Evolutionary conservation across 495 filamentous ascomycete genomes (phyloP), one percentile per base, ranked within the genome.

Genomic region (Talaromyces adpressus): DNA sequence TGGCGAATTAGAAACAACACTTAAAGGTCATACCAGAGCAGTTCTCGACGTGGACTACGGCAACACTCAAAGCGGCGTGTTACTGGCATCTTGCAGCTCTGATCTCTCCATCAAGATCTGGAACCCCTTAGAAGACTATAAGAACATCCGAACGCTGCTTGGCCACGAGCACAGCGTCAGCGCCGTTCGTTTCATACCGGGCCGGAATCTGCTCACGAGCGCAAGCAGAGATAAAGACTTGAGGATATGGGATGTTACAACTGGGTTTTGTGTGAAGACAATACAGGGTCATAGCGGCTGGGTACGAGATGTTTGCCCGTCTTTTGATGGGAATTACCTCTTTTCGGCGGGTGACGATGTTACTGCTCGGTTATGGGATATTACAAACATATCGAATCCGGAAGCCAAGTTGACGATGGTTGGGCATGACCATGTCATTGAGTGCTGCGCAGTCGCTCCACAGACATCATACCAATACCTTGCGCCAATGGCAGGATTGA

Each of bases 81-180:
- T 98, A 36, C 84, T 98, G 51, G 94, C 93, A 16, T 94, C 90
- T 4, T 97, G 94, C 75, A 91, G 87, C 18, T 89, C 87, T 59
- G 94, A 97, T 69, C 78, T 97, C 3, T 96, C 91, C 1, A 96
- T 97, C 76, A 98, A 97, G 71, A 74, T 98, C 7, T 98, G 94
- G 94, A 93, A 97, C 63, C 94, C 94, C 2, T 86, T 84, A 22
- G 90, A 97, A 68, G 91, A 95, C 47, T 97, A 98, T 77, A 95
- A 96, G 68, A 96, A 97, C 70, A 93, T 96, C 62, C 85, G 93
- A 47, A 98, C 93, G 0, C 83, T 98, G 4, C 88, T 89, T 1
- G 94, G 94, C 7, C 94, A 98, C 73, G 94, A 98, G 67, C 93
- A 97, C 71, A 90, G 85, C 62, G 89, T 98, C 54, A 92, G 88